These are phyloP conservation scores for Suillus luteus DNA, from an alignment of 768 basidiomycete species.

Conservation along the genomic window DNA sequence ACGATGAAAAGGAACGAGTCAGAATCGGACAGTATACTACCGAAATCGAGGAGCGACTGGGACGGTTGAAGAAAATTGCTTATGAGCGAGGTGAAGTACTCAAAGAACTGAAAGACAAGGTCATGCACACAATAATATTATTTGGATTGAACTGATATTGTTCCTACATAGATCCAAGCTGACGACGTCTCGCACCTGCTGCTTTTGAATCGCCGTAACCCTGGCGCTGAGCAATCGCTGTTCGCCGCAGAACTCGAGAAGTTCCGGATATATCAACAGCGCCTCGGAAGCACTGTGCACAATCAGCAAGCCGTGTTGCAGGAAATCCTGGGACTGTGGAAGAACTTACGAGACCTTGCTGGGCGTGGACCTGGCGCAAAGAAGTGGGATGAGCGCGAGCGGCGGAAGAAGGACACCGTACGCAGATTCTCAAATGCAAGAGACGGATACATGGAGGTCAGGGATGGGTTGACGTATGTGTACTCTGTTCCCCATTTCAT, in stretches of 20 bases:
- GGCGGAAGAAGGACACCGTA: conserved; percentile 73
- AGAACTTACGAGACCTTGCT: conserved; percentile 67
- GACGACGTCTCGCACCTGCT: conserved; percentile 97
- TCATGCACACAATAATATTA: conserved; percentile 30
- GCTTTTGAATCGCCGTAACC: conserved; percentile 85
- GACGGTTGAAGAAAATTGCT: conserved; percentile 77
- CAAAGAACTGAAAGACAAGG: conserved; percentile 97
- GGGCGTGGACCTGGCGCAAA: conserved; percentile 76
- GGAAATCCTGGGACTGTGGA: conserved; percentile 77
- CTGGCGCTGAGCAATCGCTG: conserved; percentile 79
- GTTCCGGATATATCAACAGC: conserved; percentile 88
- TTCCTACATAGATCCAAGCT: conserved; percentile 68
- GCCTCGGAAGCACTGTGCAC: conserved; percentile 74
- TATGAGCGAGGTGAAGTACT: conserved; percentile 84
- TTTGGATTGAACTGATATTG: conserved; percentile 1
- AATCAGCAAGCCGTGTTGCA: conserved; percentile 74
- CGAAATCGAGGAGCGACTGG: conserved; percentile 79
- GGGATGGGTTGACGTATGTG: conserved; percentile 80
- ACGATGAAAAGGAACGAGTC: conserved; percentile 65
- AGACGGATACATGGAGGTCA: conserved; percentile 85
- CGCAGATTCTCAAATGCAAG: conserved; percentile 72
- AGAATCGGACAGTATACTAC: conserved; percentile 67
- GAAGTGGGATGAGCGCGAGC: conserved; percentile 83
- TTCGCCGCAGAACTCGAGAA: conserved; percentile 96
- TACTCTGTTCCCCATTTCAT: conserved; percentile 8